Conservation (phyloP, 2,329 filamentous ascomycete species). For the Colletotrichum eleusines region DNA sequence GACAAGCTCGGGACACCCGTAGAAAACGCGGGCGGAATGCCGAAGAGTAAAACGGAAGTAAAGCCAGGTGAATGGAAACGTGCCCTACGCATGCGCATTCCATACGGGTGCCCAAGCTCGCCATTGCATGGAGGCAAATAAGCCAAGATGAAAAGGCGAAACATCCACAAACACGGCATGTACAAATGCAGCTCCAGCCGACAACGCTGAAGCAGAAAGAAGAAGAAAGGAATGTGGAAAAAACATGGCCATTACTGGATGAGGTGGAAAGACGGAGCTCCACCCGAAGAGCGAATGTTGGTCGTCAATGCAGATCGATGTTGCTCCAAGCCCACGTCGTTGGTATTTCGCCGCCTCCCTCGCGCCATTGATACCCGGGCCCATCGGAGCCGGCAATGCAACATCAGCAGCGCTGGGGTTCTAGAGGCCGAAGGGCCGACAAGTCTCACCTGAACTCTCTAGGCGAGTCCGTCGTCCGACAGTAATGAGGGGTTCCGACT, state of each 20-base stretch:
- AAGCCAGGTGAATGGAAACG: not conserved
- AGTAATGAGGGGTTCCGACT: not conserved
- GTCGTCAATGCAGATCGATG: not conserved
- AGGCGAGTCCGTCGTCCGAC: conserved; percentile 18
- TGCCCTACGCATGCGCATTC: not conserved
- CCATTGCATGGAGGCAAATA: not conserved
- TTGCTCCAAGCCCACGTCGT: not conserved
- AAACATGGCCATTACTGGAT: not conserved
- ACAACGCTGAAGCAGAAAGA: not conserved
- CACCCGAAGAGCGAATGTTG: not conserved
- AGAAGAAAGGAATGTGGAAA: not conserved
- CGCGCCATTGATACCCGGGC: not conserved
- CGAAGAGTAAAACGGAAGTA: not conserved
- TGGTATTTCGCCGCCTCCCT: not conserved
- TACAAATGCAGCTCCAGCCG: not conserved
- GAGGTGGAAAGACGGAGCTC: not conserved
- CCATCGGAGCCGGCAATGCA: conserved; percentile 10
- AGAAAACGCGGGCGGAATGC: not conserved
- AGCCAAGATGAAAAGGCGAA: not conserved
- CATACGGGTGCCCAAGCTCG: not conserved
- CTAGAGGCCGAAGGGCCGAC: not conserved
- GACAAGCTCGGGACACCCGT: conserved; percentile 10
- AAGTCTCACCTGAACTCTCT: conserved; percentile 16
- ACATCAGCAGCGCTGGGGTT: not conserved
- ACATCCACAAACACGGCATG: not conserved